These are phyloP conservation scores for Quercus tomentella DNA, from an alignment of 331 rosid genomes.

Conservation along the genomic window DNA sequence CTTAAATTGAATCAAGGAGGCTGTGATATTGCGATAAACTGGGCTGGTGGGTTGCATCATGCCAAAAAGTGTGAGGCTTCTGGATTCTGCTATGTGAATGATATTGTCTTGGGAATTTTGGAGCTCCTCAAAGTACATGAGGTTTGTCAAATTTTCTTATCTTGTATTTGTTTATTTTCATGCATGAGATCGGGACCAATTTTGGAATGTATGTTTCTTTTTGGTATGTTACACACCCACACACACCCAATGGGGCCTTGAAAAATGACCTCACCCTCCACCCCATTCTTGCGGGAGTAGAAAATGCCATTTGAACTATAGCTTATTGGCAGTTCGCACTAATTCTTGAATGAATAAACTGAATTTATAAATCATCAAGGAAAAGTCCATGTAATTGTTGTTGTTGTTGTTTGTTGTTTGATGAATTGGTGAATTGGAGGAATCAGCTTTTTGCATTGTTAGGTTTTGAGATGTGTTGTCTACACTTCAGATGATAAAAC, in stretches of 20 bases:
- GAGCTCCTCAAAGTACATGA: conserved; percentile 84
- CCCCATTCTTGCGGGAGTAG: not conserved
- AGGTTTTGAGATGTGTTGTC: not conserved
- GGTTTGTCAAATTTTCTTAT: conserved; percentile 36
- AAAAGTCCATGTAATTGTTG: not conserved
- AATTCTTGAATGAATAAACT: not conserved
- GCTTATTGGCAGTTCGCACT: not conserved
- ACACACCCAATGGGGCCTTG: not conserved
- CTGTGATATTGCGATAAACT: conserved; percentile 75
- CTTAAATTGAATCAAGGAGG: conserved; percentile 60
- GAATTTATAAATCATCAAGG: not conserved
- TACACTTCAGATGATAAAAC: not conserved
- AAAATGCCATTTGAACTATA: not conserved
- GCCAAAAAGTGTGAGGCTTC: conserved; percentile 94
- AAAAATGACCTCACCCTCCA: not conserved
- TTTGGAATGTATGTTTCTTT: not conserved
- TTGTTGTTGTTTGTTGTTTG: not conserved
- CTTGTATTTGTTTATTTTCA: not conserved
- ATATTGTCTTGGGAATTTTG: conserved; percentile 75
- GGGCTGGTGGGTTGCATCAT: conserved; percentile 93
- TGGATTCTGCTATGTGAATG: conserved; percentile 86
- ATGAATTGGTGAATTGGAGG: not conserved
- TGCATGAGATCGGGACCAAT: not conserved
- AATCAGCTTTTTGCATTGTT: not conserved
- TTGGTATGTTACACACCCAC: not conserved